Base-by-base conservation (phyloP, 2,329 filamentous ascomycete genomes). In the Remersonia thermophila region DNA sequence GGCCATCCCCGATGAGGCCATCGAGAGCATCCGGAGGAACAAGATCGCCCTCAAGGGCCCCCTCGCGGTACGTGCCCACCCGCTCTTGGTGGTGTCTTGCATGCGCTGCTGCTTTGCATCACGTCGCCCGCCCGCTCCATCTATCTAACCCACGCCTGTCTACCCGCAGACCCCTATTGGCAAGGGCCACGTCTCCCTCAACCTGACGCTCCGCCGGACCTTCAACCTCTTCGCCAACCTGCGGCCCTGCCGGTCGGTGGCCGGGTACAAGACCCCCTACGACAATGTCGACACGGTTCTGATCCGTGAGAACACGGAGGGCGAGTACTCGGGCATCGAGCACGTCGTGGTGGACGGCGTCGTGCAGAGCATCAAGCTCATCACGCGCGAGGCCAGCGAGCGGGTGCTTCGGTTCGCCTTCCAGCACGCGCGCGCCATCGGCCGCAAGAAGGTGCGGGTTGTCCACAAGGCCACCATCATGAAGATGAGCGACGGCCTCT, bases 391-490 rank as follows among this genome's bases (percentile, higher is more conserved):
- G 60, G 91, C 91, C 47, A 87, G 78, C 49, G 91, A 98, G 77
- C 82, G 91, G 53, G 91, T 98, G 37, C 77, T 96, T 50, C 81
- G 87, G 58, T 98, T 86, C 63, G 91, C 93, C 54, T 98, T 98
- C 79, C 89, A 98, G 69, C 86, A 98, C 61, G 91, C 91, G 51
- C 74, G 91, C 63, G 77, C 84, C 52, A 82, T 95, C 56, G 86
- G 87, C 66, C 83, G 84, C 71, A 87, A 78, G 60, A 95, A 95
- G 82, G 89, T 96, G 55, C 85, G 87, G 57, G 89, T 86, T 42
- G 87, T 96, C 47, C 91, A 98, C 82, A 98, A 98, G 77, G 91
- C 91, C 61, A 96, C 91, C 58, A 98, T 98, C 70, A 98, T 98
- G 91, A 98, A 98, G 79, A 93, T 95, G 84, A 89, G 82, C 59